Evolutionary conservation across 768 basidiomycete genomes (phyloP), one percentile per base, ranked within the genome.

Genomic region (Mrakia frigida): DNA sequence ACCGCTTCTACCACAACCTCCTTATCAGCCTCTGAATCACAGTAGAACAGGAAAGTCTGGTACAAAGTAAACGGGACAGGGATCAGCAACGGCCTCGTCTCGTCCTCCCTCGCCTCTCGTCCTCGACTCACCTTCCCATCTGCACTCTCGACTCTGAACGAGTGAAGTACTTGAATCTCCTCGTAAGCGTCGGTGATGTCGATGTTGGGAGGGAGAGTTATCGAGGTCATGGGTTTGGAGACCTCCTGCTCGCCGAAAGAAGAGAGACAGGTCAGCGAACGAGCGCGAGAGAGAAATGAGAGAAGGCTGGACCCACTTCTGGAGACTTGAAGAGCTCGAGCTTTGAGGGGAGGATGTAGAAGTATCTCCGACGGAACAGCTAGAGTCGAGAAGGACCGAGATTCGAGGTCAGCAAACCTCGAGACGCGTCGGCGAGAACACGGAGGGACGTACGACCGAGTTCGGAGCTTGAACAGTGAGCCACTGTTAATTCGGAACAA

Each of bases 1-100:
- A 75, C 68, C 11, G 74, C 74, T n/a, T 67, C 74, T 2, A 75
- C 46, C 35, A 75, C 74, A 23, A 75, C 65, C 68, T 61, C 70
- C 69, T 75, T 75, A 37, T 75, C 74, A n/a, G 68, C 33, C 70
- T 75, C 74, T n/a, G 74, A 75, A 60, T 75, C 74, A 33, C 68
- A 68, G 31, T 75, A 75, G 10, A 68, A 67, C 25, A 75, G 60
- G 67, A 52, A 75, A 18, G 52, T 68, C 52, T 56, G 56, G n/a
- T 46, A 18, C n/a, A n/a, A 21, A 25, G 56, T 1, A 14, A 56
- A 18, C n/a, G n/a, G 13, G 25, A 13, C 25, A 10, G 9, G 56
- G 13, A 56, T 56, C 56, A 56, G 56, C 28, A 10, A 53, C 53
- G 53, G 13, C 21, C 23, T 56, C 13, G 56, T 28, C 1, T 53